Evolutionary conservation across 768 basidiomycete genomes (phyloP).

Genomic region (Macrolepiota dolichaula): DNA sequence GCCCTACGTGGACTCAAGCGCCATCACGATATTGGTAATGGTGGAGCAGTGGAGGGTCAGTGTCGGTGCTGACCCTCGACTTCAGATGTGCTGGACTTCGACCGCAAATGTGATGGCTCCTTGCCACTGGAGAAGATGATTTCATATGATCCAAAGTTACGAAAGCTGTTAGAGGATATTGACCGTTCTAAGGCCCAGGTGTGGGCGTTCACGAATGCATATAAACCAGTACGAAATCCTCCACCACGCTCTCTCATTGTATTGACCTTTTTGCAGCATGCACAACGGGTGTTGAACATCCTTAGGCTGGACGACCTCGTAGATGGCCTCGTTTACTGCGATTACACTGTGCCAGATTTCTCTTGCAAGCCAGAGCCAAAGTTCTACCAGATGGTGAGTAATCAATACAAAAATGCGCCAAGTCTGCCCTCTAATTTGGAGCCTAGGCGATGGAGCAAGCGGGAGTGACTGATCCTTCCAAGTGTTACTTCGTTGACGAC

Average conservation of each 20-base stretch:
- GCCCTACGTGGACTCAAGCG: constrained; percentile 74
- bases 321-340: constrained; percentile 75
- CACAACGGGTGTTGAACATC: constrained; percentile 73
- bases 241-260: neutral
- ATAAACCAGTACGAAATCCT: constrained; percentile 49
- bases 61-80: neutral
- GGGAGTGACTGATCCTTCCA: constrained; percentile 56
- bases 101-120: constrained; percentile 78
- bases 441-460: constrained; percentile 65
- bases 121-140: constrained; percentile 82
- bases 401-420: neutral
- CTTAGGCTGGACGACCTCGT: constrained; percentile 69
- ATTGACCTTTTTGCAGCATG: constrained; percentile 54
- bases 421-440: constrained; percentile 3
- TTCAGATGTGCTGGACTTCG: constrained; percentile 80
- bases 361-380: constrained; percentile 78
- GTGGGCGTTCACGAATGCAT: constrained; percentile 88
- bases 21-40: constrained; percentile 72
- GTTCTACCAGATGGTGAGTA: constrained; percentile 58
- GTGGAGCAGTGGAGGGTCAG: constrained; percentile 3
- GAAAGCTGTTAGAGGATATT: constrained; percentile 73
- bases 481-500: constrained; percentile 81
- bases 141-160: constrained; percentile 54
- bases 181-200: constrained; percentile 74
- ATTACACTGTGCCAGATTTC: constrained; percentile 66